Percentiles rank a stretch among this genome's conserved stretches.
Conservation (phyloP, 2,329 filamentous ascomycete genomes). For the Ampelomyces quisqualis region DNA sequence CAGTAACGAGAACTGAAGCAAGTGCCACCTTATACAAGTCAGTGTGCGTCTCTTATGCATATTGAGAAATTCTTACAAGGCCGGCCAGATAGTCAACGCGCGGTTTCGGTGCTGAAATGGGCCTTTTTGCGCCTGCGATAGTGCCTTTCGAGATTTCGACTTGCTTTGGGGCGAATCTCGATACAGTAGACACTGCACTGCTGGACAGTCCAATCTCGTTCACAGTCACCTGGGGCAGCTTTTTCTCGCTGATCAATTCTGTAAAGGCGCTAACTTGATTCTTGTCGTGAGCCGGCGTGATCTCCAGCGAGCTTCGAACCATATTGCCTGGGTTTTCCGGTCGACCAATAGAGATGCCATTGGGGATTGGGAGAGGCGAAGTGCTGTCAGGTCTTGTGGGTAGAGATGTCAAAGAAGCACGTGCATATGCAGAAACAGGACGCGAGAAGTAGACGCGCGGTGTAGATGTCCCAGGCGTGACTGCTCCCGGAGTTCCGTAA, state of each 20-base stretch:
- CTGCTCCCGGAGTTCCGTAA: constrained; percentile 6
- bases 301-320: neutral
- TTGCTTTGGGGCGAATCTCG: neutral
- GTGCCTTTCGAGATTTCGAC: neutral
- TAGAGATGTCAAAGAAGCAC: neutral
- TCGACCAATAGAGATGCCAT: neutral
- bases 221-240: constrained; percentile 6
- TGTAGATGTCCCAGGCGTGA: constrained; percentile 5
- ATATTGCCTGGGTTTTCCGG: neutral
- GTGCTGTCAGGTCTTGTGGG: neutral
- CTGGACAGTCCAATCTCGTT: constrained; percentile 3
- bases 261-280: neutral
- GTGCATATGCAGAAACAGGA: neutral
- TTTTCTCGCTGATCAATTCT: constrained; percentile 3
- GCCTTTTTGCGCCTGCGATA: neutral
- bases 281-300: neutral
- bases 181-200: too few species aligned
- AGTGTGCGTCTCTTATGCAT: neutral
- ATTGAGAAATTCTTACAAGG: constrained; percentile 22
- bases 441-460: constrained; percentile 1
- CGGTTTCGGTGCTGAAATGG: constrained; percentile 6
- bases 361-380: neutral
- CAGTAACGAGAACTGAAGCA: constrained; percentile 45
- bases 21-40: constrained; percentile 32
- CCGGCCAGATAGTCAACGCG: constrained; percentile 49